Percentiles rank a stretch among this genome's conserved stretches.
These are phyloP conservation scores for Aechmea fasciata DNA, from an alignment of 176 grass and related monocot species.

Conservation along the genomic window DNA sequence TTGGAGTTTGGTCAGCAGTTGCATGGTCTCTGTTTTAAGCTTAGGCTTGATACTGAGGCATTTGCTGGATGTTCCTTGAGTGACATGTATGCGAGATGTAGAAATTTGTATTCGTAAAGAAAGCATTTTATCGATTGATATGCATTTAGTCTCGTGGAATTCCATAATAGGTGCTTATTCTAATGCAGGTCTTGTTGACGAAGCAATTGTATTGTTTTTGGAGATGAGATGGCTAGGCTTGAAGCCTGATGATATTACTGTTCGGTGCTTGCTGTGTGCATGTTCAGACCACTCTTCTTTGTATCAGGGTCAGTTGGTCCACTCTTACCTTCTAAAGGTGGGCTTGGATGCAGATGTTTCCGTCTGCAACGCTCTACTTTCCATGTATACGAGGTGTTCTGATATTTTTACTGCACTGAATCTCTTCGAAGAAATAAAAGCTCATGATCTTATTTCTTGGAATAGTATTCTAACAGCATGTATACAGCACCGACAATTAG, in stretches of 20 bases:
- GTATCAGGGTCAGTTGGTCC: not conserved
- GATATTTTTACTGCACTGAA: conserved; percentile 2
- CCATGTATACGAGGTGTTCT: conserved; percentile 13
- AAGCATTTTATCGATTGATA: conserved; percentile 15
- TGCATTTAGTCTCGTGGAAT: conserved; percentile 28
- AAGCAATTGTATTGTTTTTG: conserved; percentile 9
- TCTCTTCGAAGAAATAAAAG: conserved; percentile 13
- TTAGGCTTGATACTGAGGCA: conserved; percentile 9
- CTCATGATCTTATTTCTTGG: conserved; percentile 24
- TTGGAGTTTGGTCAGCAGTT: conserved; percentile 7
- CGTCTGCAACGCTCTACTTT: conserved; percentile 14
- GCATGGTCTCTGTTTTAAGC: conserved; percentile 19
- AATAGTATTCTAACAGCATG: conserved; percentile 23
- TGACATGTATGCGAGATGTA: conserved; percentile 25
- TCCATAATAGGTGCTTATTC: conserved; percentile 19
- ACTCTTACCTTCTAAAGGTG: conserved; percentile 14
- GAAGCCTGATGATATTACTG: conserved; percentile 19
- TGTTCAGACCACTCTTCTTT: conserved; percentile 11
- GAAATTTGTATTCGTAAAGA: conserved; percentile 16
- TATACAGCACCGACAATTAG: conserved; percentile 5
- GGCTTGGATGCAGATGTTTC: conserved; percentile 11
- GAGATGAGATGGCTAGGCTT: conserved; percentile 13
- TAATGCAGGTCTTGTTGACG: conserved; percentile 7
- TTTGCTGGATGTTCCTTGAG: conserved; percentile 27
- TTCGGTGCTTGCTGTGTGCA: conserved; percentile 21